Percentiles rank a stretch among this genome's conserved stretches.
Evolutionary conservation across 257 asterid species (phyloP).

Genomic region (Linderniella brevidens): DNA sequence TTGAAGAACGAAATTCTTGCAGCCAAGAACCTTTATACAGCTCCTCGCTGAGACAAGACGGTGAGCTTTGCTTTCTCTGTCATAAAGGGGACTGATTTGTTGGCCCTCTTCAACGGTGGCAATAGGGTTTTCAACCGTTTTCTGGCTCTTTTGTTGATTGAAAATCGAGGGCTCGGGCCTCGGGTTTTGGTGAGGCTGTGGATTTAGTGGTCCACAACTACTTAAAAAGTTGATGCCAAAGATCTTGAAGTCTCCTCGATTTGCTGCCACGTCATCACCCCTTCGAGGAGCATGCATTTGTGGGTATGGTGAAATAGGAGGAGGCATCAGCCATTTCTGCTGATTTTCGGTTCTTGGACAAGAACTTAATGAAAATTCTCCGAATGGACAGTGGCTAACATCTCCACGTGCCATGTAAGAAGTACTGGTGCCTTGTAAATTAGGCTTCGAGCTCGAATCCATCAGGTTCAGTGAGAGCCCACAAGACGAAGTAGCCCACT

Average conservation of each 20-base stretch:
- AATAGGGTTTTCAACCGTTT: conserved; percentile 31
- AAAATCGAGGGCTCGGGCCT: no score
- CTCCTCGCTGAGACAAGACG: conserved; percentile 57
- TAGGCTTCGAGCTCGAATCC: conserved; percentile 40
- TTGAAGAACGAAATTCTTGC: no score
- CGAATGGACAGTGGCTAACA: conserved; percentile 23
- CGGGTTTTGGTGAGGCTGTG: conserved; percentile 19
- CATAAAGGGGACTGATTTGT: no score
- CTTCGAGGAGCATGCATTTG: conserved; percentile 32
- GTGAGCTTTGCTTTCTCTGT: conserved; percentile 28
- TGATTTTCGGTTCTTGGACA: conserved; percentile 43
- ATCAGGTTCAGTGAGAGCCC: conserved; percentile 55
- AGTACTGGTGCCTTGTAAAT: conserved; percentile 23
- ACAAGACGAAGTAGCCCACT: conserved; percentile 43
- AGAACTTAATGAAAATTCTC: conserved; percentile 34
- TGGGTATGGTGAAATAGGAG: conserved; percentile 40
- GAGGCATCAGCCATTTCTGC: conserved; percentile 67
- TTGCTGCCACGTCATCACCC: conserved; percentile 30
- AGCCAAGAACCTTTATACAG: conserved; percentile 70
- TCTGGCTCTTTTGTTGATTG: conserved; percentile 45
- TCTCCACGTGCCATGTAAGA: conserved; percentile 37
- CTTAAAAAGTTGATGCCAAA: conserved; percentile 62
- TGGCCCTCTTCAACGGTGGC: conserved; percentile 37
- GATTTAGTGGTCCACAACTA: conserved; percentile 25
- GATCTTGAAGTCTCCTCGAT: conserved; percentile 62